phyloP scores from a whole-genome alignment of 1,284 basidiomycete species.

The Melampsora americana region DNA sequence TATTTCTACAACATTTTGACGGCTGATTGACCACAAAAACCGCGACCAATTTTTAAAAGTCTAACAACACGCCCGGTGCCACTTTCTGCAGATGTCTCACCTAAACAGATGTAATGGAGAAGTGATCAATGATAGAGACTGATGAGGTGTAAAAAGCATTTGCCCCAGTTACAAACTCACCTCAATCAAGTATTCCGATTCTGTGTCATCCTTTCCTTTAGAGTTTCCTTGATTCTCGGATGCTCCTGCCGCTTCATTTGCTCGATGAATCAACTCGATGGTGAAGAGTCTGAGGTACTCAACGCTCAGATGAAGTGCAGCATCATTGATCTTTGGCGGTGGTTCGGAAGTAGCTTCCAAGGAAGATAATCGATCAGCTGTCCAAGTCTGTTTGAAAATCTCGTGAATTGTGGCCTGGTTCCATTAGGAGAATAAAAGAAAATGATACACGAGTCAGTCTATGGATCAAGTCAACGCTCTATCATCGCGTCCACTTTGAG shows the following conservation, averaged over 20 bases:
- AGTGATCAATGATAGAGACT: background rate
- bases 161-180: background rate
- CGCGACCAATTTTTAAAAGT: conserved; percentile 1
- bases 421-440: background rate
- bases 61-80: conserved; percentile 13
- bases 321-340: conserved; percentile 42
- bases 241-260: conserved; percentile 31
- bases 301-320: conserved; percentile 13
- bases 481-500: background rate
- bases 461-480: background rate
- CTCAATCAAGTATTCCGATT: background rate
- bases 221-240: background rate
- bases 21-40: too few species aligned
- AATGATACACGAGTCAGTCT: background rate
- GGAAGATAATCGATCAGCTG: conserved; percentile 11
- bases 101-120: background rate
- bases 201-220: background rate
- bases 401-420: conserved; percentile 40
- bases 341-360: conserved; percentile 10
- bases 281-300: conserved; percentile 42
- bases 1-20: too few species aligned
- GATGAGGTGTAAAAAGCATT: background rate
- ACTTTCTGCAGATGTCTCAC: conserved; percentile 11
- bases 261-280: conserved; percentile 32
- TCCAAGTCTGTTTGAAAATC: conserved; percentile 38